Evolutionary conservation across 1,284 basidiomycete genomes (phyloP), one percentile per base, ranked within the genome.

Genomic region (Exobasidium cylindrosporum): DNA sequence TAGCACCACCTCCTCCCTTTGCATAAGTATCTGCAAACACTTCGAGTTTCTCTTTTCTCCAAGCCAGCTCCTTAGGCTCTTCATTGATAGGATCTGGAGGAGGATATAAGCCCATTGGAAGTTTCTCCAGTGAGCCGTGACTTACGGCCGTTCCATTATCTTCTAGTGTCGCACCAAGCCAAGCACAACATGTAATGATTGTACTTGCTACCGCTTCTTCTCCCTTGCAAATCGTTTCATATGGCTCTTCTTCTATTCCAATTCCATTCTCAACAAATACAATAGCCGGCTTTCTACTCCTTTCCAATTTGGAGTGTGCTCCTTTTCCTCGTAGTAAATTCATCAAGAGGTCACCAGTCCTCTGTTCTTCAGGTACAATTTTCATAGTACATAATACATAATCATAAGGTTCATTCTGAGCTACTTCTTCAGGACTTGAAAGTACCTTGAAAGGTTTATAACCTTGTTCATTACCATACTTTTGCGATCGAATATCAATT

Each of bases 261-360:
- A 92, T 81, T 1, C 90, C 89, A 76, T 92, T 91, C 81, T 90
- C 88, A 49, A 91, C 79, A 14, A 91, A 76, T 1, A 88, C 85
- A 68, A 88, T 88, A 1, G 84, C 84, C 0, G 83, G 82, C 2
- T 81, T 73, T 70, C 26, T 13, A 6, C 21, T 21, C 26, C 26
- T 21, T 4, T 13, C 2, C 17, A 40, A 7, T 10, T 40, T 40
- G 7, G 35, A 40, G 17, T 40, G 17, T 10, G 35, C 17, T 7
- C 17, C 17, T 50, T 50, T 50, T 23, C 47, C 47, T 10, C 35
- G 35, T 40, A 40, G 35, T 40, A 40, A 10, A 28, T 28, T 50
- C 26, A 28, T 80, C 17, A 91, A 83, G 13, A 90, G 80, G 13
- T 81, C 76, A 0, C 87, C 81, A 3, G 86, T 89, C 13, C 83